Evolutionary conservation across 192 early-diverging fungal species (phyloP).

Genomic region (Coemansia aciculifera): DNA sequence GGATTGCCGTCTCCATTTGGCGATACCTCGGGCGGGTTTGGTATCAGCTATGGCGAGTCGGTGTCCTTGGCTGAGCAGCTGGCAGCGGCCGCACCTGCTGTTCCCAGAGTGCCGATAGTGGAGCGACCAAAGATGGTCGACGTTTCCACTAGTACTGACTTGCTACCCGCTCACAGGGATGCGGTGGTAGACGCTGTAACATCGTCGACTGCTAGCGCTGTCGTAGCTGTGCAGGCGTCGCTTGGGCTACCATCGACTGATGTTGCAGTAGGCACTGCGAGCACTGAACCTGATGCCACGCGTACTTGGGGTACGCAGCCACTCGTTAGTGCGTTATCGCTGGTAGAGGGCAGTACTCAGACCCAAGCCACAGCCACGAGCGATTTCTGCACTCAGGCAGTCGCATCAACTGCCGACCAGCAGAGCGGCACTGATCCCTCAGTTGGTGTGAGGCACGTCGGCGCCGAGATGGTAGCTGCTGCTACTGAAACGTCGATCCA

Average conservation of each 20-base stretch:
- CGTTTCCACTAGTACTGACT: slow-evolving; percentile 30
- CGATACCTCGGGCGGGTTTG: slow-evolving; percentile 32
- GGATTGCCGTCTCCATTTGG: slow-evolving; percentile 33
- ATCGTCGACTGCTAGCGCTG: background rate
- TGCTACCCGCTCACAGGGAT: slow-evolving; percentile 8
- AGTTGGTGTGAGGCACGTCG: slow-evolving; percentile 14
- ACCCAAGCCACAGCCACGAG: background rate
- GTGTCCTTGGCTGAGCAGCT: slow-evolving; percentile 47
- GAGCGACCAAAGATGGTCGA: slow-evolving; percentile 37
- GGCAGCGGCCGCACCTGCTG: slow-evolving; percentile 20
- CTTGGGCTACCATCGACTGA: slow-evolving; percentile 19
- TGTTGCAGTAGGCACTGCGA: slow-evolving; percentile 15
- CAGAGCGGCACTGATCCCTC: slow-evolving; percentile 23
- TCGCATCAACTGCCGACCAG: background rate
- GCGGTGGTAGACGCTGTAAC: background rate
- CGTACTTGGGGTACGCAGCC: slow-evolving; percentile 16
- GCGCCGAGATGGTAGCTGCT: slow-evolving; percentile 7
- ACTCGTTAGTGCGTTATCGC: slow-evolving; percentile 2
- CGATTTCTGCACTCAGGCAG: background rate
- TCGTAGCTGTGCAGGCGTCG: slow-evolving; percentile 10
- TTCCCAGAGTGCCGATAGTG: slow-evolving; percentile 5
- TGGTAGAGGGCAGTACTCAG: slow-evolving; percentile 13
- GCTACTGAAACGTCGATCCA: background rate
- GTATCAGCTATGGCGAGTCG: slow-evolving; percentile 38
- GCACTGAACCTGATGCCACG: slow-evolving; percentile 9